A percentile compares a stretch with the other conserved stretches of the same genome.
Evolutionary conservation across 805 yeast species (phyloP).

Genomic region (Torulaspora maleeae): DNA sequence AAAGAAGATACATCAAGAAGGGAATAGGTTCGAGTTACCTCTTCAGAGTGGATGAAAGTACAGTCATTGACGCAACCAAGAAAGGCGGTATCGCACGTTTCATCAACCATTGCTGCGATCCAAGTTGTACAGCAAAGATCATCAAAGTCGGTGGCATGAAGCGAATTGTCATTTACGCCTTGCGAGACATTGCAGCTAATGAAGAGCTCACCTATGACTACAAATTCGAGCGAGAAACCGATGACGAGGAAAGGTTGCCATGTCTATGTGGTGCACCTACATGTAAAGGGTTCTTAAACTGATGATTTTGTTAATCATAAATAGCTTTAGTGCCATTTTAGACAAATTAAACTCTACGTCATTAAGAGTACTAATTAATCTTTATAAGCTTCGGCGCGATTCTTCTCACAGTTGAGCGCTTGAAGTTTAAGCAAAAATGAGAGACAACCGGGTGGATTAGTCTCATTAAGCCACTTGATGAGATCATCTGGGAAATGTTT

Average conservation of each 20-base stretch:
- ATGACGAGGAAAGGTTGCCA: conserved; percentile 79
- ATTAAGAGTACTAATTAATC: background rate
- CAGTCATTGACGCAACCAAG: conserved; percentile 95
- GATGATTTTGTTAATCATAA: conserved; percentile 7
- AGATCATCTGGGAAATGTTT: background rate
- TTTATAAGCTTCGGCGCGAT: background rate
- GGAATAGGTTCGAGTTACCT: conserved; percentile 95
- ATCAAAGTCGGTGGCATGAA: conserved; percentile 91
- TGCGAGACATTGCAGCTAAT: conserved; percentile 79
- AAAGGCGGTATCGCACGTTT: conserved; percentile 96
- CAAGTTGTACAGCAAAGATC: conserved; percentile 95
- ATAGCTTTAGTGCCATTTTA: background rate
- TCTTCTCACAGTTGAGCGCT: background rate
- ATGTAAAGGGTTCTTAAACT: conserved; percentile 89
- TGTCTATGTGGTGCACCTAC: conserved; percentile 95
- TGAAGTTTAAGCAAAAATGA: background rate
- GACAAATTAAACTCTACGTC: background rate
- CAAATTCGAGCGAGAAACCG: conserved; percentile 86
- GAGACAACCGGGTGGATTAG: background rate
- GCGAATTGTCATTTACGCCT: conserved; percentile 90
- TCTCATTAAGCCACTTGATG: background rate
- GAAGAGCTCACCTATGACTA: conserved; percentile 95
- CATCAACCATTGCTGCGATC: conserved; percentile 95
- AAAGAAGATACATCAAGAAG: conserved; percentile 72
- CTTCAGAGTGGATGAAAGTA: conserved; percentile 87